These are phyloP conservation scores for Chalciporus sphaerocephalus DNA, from an alignment of 768 basidiomycete species.

Conservation along the genomic window DNA sequence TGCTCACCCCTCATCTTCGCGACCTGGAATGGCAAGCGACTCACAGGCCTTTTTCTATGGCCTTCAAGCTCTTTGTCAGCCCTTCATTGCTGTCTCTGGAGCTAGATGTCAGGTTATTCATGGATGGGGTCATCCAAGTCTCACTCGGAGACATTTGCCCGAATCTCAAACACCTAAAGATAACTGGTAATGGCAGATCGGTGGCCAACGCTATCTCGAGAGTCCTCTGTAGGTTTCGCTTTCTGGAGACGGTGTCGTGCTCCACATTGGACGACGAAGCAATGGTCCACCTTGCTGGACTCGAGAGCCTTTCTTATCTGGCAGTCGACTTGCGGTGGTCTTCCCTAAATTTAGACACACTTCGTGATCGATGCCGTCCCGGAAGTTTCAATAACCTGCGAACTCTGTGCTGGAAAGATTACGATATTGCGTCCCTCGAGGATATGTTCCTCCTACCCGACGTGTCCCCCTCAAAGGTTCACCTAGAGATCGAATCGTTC, in stretches of 20 bases:
- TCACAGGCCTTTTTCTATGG: background rate
- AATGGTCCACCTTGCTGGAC: constrained; percentile 20
- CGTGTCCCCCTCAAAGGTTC: constrained; percentile 7
- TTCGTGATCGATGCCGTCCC: constrained; percentile 10
- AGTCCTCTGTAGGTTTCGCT: constrained; percentile 11
- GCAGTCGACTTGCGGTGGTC: constrained; percentile 25
- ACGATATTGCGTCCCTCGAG: constrained; percentile 10
- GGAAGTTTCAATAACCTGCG: constrained; percentile 13
- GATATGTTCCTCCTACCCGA: constrained; percentile 20
- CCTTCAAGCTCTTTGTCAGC: constrained; percentile 21
- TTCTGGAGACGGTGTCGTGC: constrained; percentile 14
- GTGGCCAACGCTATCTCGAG: constrained; percentile 11
- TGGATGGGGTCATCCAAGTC: constrained; percentile 3
- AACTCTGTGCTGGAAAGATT: constrained; percentile 24
- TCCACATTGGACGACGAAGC: constrained; percentile 22
- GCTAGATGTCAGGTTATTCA: constrained; percentile 20
- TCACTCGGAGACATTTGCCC: constrained; percentile 17
- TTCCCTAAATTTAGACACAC: constrained; percentile 5
- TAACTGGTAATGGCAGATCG: constrained; percentile 20
- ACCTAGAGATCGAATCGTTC: constrained; percentile 20
- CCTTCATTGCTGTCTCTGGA: constrained; percentile 21
- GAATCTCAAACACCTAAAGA: constrained; percentile 17
- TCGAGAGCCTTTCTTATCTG: constrained; percentile 17
- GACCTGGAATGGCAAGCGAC: constrained; percentile 15
- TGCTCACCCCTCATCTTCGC: constrained; percentile 25